phyloP scores from a whole-genome alignment of 75 land plant species.

The Cryptomeria japonica region DNA sequence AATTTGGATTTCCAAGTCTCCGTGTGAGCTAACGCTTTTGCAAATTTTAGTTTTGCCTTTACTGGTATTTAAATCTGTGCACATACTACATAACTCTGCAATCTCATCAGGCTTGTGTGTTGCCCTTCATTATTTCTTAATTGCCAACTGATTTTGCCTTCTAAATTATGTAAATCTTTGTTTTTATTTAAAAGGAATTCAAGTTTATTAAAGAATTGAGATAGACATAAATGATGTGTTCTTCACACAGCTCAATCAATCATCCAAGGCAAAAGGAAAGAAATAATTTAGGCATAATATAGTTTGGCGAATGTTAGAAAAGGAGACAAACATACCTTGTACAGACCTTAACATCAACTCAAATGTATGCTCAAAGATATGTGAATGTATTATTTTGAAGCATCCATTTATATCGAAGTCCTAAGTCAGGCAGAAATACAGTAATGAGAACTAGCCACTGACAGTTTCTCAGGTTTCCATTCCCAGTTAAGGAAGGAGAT shows the following conservation, averaged over 20 bases:
- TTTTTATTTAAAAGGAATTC: constrained; percentile 5
- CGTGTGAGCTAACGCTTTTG: background rate
- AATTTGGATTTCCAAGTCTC: background rate
- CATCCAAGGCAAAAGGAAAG: background rate
- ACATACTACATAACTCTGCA: background rate
- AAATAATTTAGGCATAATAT: background rate
- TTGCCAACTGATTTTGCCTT: background rate
- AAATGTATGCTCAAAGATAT: background rate
- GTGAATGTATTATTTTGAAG: background rate
- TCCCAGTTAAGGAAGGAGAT: background rate
- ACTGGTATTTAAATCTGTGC: background rate
- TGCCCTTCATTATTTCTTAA: background rate
- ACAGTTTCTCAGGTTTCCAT: background rate
- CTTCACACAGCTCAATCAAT: background rate
- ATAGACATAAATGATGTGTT: background rate
- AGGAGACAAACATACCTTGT: background rate
- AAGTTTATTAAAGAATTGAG: background rate
- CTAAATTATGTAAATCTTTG: background rate
- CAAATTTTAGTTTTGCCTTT: background rate
- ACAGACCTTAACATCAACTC: background rate
- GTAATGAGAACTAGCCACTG: background rate
- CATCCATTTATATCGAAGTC: background rate
- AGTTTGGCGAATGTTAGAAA: background rate
- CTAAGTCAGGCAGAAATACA: background rate
- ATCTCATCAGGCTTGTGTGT: background rate